Base-by-base conservation (phyloP, 2,329 filamentous ascomycete genomes). In the Paraconiothyrium brasiliense region DNA sequence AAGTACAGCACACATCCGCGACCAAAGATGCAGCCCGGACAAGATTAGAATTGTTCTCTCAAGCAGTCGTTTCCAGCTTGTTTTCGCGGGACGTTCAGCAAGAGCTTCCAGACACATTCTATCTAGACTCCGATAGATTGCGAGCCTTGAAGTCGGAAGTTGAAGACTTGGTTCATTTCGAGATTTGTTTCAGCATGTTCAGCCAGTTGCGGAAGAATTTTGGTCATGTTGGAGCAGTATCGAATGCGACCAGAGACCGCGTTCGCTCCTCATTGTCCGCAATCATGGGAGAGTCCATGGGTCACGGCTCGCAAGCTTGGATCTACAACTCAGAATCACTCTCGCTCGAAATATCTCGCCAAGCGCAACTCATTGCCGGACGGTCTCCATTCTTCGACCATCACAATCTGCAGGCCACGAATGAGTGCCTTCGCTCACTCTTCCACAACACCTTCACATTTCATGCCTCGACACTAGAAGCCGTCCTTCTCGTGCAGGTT, bases 51-150 rank as follows among this genome's bases (percentile, higher is more conserved):
- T 71, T 83, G 3, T 80, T 87, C 57, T 79, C 84, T 43, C 80
- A 81, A 27, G 82, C 81, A 0, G 67, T 86, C 0, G 71, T 81
- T 24, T 79, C 81, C 1, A 76, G 79, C 34, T 78, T 85, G 13
- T 75, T 83, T 41, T 76, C 78, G 41, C 78, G 76, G 50, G 69
- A 77, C 58, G 67, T 66, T 5, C 59, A 59, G 13, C 56, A 63
- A 11, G 71, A 73, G 10, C 82, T 86, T 43, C 86, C 86, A 0
- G 82, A 84, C 39, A 86, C 86, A 0, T 87, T 89, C 69, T 81
- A 84, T 48, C 82, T 88, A 49, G 87, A 89, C 67, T 76, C 78
- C 7, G 83, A 85, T 41, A 84, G 87, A 27, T 75, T 90, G 7
- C 82, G 81, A 62, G 73, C 79, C n/a, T 72, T 89, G 32, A 82